A percentile compares a stretch with the other conserved stretches of the same genome.
These are phyloP conservation scores for Neonectria neomacrospora DNA, from an alignment of 2,329 filamentous ascomycete species.

Conservation along the genomic window DNA sequence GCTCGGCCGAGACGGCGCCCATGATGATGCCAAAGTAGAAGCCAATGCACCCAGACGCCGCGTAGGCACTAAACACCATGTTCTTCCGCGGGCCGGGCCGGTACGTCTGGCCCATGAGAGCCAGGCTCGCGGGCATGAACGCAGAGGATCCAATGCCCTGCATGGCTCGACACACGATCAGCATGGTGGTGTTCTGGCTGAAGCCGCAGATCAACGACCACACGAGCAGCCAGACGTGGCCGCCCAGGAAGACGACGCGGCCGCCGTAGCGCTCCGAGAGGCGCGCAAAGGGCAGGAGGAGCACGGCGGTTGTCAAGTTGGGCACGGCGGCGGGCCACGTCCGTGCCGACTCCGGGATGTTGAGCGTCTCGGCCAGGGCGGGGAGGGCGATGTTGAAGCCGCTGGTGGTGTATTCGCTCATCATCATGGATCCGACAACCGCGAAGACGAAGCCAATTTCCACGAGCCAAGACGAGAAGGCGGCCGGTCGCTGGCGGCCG, in stretches of 20 bases:
- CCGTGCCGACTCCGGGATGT: conserved; percentile 69
- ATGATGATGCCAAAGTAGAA: conserved; percentile 75
- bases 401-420: conserved; percentile 79
- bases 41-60: conserved; percentile 66
- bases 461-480: conserved; percentile 61
- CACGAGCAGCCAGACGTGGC: conserved; percentile 70
- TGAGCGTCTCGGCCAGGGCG: conserved; percentile 68
- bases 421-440: conserved; percentile 71
- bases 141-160: conserved; percentile 79
- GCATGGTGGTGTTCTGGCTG: conserved; percentile 71
- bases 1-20: conserved; percentile 71
- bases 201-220: conserved; percentile 78
- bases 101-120: conserved; percentile 75
- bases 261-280: conserved; percentile 71
- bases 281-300: conserved; percentile 72
- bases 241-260: conserved; percentile 66
- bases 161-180: conserved; percentile 77
- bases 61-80: conserved; percentile 69
- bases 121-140: conserved; percentile 73
- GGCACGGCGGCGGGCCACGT: conserved; percentile 74
- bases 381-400: conserved; percentile 82
- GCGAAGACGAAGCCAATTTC: conserved; percentile 73
- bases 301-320: conserved; percentile 65
- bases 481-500: conserved; percentile 68
- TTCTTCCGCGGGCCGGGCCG: conserved; percentile 79